Evolutionary conservation across 2,329 filamentous ascomycete species (phyloP), one percentile per base, ranked within the genome.

Genomic region (Knufia petricola): DNA sequence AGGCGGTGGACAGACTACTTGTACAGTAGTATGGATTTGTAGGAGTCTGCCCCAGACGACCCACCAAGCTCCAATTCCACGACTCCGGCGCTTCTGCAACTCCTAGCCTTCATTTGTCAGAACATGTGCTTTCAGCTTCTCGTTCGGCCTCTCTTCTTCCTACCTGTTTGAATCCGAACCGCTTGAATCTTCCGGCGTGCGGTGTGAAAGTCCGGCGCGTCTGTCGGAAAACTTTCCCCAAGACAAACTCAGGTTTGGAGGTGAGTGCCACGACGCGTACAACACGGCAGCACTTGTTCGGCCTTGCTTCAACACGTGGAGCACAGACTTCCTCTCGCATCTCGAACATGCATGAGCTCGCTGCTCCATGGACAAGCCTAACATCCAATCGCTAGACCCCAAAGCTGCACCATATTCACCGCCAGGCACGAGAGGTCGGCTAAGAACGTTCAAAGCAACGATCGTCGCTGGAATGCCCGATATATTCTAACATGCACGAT

Each of bases 291-390:
- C 8, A 40, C 37, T 17, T 17, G 7, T 13, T 17, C 15, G 19
- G 6, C 37, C 37, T 23, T 21, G 3, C 39, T n/a, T 24, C 10
- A 42, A 7, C 4, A 36, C 32, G 32, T 36, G 32, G 32, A 36
- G 21, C 20, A 42, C n/a, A 26, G 21, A 42, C 39, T 42, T 20
- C 12, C 13, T 4, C 4, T 20, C 6, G 15, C 30, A 44, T 44
- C 15, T 44, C 41, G 20, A 44, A 44, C 41, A 44, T 44, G 41
- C 41, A 44, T 44, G 23, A 44, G 41, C 21, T 20, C 19, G 4
- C 10, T 28, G 10, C 20, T 21, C 41, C n/a, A 44, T 34, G 9
- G 4, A 12, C 41, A 20, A 20, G 9, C 19, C 12, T 8, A n/a
- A 3, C 30, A 23, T 12, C 41, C 41, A 44, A 44, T 44, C 24